Percentiles rank a stretch among this genome's conserved stretches.
phyloP scores from a whole-genome alignment of 768 basidiomycete species.

The Porphyrellus cyaneotinctus region DNA sequence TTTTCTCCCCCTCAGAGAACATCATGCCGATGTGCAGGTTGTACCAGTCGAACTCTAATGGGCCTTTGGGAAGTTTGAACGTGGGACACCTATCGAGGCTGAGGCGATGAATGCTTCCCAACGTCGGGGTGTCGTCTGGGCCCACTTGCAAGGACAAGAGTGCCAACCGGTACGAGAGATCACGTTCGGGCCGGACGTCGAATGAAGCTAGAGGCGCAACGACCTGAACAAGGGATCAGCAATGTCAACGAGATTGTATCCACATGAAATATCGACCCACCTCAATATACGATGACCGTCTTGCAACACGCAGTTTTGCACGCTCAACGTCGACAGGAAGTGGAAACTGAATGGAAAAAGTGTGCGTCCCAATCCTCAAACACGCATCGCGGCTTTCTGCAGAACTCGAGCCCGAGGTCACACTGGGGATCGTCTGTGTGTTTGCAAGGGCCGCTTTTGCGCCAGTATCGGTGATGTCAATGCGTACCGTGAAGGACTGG shows the following conservation, averaged over 20 bases:
- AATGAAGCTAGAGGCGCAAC: constrained; percentile 13
- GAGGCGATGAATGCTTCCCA: constrained; percentile 40
- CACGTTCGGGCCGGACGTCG: constrained; percentile 18
- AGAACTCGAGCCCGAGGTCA: background rate
- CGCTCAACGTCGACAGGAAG: constrained; percentile 40
- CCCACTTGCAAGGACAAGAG: constrained; percentile 16
- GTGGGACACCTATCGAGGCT: constrained; percentile 33
- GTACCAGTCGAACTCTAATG: constrained; percentile 26
- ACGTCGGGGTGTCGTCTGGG: background rate
- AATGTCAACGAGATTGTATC: background rate
- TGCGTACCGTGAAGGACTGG: constrained; percentile 15
- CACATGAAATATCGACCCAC: constrained; percentile 8
- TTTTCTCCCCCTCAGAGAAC: constrained; percentile 21
- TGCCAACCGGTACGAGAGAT: constrained; percentile 25
- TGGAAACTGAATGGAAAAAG: constrained; percentile 36
- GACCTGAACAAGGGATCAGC: constrained; percentile 9
- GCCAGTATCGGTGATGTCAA: constrained; percentile 18
- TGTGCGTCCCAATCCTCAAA: constrained; percentile 15
- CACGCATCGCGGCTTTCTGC: background rate
- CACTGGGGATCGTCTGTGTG: constrained; percentile 1
- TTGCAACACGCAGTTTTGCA: constrained; percentile 44
- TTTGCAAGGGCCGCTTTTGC: constrained; percentile 15
- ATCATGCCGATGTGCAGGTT: constrained; percentile 24
- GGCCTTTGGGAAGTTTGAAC: constrained; percentile 22
- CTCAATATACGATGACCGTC: constrained; percentile 50